Evolutionary conservation across 805 yeast genomes (phyloP).

Genomic region (Metschnikowia koreensis): DNA sequence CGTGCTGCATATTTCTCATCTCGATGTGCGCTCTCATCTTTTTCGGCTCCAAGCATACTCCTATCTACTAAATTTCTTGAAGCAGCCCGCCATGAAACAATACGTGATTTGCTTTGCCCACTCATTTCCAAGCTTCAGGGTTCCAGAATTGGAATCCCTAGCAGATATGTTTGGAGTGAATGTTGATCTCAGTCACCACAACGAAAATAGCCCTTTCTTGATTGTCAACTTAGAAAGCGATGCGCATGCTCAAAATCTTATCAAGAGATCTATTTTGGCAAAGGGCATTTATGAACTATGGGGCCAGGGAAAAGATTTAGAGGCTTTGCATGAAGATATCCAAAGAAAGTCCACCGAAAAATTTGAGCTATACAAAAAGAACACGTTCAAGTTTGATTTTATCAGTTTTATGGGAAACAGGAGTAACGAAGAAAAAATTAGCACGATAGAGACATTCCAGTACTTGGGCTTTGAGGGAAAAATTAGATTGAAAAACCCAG

Average conservation of each 20-base stretch:
- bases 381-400: constrained; percentile 78
- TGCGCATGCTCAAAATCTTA: constrained; percentile 59
- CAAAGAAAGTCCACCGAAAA: constrained; percentile 30
- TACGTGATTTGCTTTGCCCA: constrained; percentile 86
- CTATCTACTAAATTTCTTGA: neutral
- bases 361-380: constrained; percentile 38
- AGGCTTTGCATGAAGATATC: constrained; percentile 55
- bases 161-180: constrained; percentile 61
- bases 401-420: constrained; percentile 72
- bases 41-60: neutral
- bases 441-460: constrained; percentile 66
- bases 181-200: constrained; percentile 60
- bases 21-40: neutral
- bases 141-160: constrained; percentile 79
- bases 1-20: neutral
- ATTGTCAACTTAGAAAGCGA: constrained; percentile 65
- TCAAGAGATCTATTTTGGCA: constrained; percentile 66
- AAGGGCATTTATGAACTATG: constrained; percentile 81
- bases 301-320: constrained; percentile 64
- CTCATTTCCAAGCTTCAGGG: constrained; percentile 72
- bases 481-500: constrained; percentile 74
- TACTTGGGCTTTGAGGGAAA: constrained; percentile 75
- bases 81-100: constrained; percentile 39
- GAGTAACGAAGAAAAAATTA: constrained; percentile 48
- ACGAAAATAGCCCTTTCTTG: constrained; percentile 65